Conservation (phyloP, 768 basidiomycete genomes). For the Leucosporidium scottii region DNA sequence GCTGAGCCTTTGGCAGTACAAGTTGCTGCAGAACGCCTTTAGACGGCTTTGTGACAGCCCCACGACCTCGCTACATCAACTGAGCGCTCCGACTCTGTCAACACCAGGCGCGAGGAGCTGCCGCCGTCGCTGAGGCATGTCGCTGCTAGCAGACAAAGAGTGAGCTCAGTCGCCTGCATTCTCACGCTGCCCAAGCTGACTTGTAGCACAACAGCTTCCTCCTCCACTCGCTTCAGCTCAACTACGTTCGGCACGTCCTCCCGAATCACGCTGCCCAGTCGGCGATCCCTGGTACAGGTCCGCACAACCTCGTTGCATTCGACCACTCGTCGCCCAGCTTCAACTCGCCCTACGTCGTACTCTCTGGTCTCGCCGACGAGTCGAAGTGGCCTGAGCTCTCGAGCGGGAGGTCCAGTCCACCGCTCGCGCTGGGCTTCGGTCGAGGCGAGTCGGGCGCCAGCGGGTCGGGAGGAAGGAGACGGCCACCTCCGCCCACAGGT, state of each 20-base stretch:
- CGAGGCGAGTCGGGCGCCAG: background rate
- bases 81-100: background rate
- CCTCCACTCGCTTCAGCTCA: conserved; percentile 75
- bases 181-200: background rate
- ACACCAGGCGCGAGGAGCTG: background rate
- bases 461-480: background rate
- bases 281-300: background rate
- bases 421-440: conserved; percentile 45
- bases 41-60: too few species aligned
- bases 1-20: too few species aligned
- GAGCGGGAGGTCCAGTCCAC: conserved; percentile 39
- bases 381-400: conserved; percentile 79
- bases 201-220: conserved; percentile 50
- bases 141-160: conserved; percentile 41
- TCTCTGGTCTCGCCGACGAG: conserved; percentile 68
- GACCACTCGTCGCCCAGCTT: conserved; percentile 55
- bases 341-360: conserved; percentile 67
- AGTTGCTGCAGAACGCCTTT: too few species aligned
- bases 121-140: conserved; percentile 31
- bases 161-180: conserved; percentile 2
- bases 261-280: conserved; percentile 70
- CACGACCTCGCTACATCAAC: too few species aligned
- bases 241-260: conserved; percentile 79
- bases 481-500: conserved; percentile 36
- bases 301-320: conserved; percentile 58